phyloP scores from a whole-genome alignment of 495 filamentous ascomycete species.

The Bacidia rubella region DNA sequence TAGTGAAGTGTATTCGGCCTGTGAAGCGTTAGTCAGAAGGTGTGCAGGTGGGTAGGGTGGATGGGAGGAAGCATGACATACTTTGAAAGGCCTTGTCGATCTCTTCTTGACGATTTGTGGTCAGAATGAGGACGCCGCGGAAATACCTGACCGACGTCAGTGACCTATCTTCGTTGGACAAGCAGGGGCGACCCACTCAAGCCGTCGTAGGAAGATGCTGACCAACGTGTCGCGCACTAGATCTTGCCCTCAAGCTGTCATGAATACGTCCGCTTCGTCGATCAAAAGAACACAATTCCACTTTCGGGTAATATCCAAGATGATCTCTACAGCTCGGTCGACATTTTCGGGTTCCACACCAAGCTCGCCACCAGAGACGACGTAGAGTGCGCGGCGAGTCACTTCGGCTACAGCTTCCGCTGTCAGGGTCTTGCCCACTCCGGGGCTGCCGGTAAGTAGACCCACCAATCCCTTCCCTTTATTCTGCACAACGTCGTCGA shows the following conservation, averaged over 20 bases:
- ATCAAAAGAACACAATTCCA: constrained; percentile 35
- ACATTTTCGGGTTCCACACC: constrained; percentile 3
- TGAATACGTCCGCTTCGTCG: constrained; percentile 56
- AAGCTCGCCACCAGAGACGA: constrained; percentile 7
- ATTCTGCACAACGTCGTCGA: constrained; percentile 6
- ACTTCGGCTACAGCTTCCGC: constrained; percentile 10
- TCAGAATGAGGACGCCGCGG: constrained; percentile 25
- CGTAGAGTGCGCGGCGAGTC: constrained; percentile 10
- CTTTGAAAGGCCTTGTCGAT: constrained; percentile 24
- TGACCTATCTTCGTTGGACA: background rate
- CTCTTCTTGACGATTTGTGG: constrained; percentile 20
- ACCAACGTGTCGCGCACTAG: constrained; percentile 13
- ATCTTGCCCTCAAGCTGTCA: constrained; percentile 33
- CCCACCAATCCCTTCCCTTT: constrained; percentile 5
- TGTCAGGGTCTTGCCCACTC: constrained; percentile 15
- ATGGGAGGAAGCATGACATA: background rate
- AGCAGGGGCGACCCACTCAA: constrained; percentile 34
- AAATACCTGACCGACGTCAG: background rate
- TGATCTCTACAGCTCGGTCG: background rate
- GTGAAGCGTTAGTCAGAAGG: background rate
- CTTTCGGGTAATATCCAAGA: constrained; percentile 4
- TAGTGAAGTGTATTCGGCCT: constrained; percentile 32
- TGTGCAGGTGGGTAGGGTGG: too few species aligned
- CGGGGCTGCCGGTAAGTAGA: constrained; percentile 8
- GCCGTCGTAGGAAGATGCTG: constrained; percentile 35